phyloP scores from a whole-genome alignment of 129 eudicot species.

The Pulicaria dysenterica region DNA sequence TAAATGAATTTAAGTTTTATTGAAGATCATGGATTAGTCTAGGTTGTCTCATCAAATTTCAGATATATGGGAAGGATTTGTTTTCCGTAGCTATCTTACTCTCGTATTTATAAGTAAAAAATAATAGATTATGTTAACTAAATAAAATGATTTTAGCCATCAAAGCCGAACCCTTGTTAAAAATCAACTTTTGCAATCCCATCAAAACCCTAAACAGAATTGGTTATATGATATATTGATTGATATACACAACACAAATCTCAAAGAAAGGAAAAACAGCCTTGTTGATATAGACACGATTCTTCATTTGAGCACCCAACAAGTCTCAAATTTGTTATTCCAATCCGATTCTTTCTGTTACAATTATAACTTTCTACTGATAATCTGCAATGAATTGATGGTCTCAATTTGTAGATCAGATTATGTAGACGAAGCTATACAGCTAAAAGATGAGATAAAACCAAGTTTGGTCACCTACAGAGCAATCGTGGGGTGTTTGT shows the following conservation, averaged over 20 bases:
- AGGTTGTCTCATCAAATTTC: no score
- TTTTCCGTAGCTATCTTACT: no score
- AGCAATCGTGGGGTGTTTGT: slow-evolving; percentile 64
- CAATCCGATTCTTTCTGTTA: slow-evolving; percentile 66
- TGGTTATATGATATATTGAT: slow-evolving; percentile 60
- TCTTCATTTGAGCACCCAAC: slow-evolving; percentile 53
- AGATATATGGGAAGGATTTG: no score
- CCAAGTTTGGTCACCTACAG: slow-evolving; percentile 50
- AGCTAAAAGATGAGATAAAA: slow-evolving; percentile 63
- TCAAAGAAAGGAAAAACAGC: slow-evolving; percentile 39
- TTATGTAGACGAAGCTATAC: slow-evolving; percentile 56
- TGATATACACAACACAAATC: no score
- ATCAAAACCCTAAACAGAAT: slow-evolving; percentile 71
- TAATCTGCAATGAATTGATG: slow-evolving; percentile 60
- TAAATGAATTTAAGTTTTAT: no score
- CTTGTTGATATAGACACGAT: slow-evolving; percentile 41
- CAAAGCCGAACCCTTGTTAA: slow-evolving; percentile 15
- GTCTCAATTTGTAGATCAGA: slow-evolving; percentile 51
- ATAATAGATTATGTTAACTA: no score
- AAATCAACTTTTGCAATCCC: slow-evolving; percentile 25
- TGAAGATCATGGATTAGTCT: no score
- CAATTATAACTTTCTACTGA: slow-evolving; percentile 69
- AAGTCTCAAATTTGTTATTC: slow-evolving; percentile 74
- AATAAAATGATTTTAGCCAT: no score
- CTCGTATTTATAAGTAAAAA: no score